phyloP scores from a whole-genome alignment of 257 asterid species.

The Nicotiana sylvestris region DNA sequence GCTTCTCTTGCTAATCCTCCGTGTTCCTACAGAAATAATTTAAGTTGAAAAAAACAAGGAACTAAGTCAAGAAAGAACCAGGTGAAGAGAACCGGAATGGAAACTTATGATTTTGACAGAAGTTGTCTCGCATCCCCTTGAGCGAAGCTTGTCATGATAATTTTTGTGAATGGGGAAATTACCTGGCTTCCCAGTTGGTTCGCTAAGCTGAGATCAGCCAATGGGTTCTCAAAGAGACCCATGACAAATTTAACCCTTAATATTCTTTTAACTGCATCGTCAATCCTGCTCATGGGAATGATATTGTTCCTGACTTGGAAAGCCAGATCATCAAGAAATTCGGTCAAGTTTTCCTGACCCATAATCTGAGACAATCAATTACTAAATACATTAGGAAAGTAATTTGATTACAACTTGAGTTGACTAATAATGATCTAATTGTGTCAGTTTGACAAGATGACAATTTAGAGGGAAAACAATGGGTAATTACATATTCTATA shows the following conservation, averaged over 20 bases:
- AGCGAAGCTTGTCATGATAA: not conserved
- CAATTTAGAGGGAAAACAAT: not conserved
- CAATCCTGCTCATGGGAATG: slow-evolving; percentile 40
- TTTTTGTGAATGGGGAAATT: not conserved
- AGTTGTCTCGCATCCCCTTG: not conserved
- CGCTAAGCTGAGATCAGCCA: slow-evolving; percentile 27
- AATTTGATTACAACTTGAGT: not conserved
- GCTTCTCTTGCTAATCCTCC: slow-evolving; percentile 31
- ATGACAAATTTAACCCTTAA: slow-evolving; percentile 31
- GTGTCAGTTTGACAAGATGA: not conserved
- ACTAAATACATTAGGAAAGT: not conserved
- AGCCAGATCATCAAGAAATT: slow-evolving; percentile 26
- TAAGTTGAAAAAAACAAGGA: no score
- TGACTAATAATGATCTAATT: not conserved
- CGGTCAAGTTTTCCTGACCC: slow-evolving; percentile 24
- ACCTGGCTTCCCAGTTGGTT: slow-evolving; percentile 28
- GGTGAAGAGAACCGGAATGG: not conserved
- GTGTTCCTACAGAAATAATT: slow-evolving; percentile 15
- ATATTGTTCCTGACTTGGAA: slow-evolving; percentile 25
- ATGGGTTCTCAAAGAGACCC: slow-evolving; percentile 33
- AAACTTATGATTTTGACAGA: not conserved
- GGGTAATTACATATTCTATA: not conserved
- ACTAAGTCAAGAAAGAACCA: not conserved
- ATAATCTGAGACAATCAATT: slow-evolving; percentile 16
- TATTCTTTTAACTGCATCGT: slow-evolving; percentile 38